Conservation (phyloP, 2,329 filamentous ascomycete species). For the Sporothrix sp. region DNA sequence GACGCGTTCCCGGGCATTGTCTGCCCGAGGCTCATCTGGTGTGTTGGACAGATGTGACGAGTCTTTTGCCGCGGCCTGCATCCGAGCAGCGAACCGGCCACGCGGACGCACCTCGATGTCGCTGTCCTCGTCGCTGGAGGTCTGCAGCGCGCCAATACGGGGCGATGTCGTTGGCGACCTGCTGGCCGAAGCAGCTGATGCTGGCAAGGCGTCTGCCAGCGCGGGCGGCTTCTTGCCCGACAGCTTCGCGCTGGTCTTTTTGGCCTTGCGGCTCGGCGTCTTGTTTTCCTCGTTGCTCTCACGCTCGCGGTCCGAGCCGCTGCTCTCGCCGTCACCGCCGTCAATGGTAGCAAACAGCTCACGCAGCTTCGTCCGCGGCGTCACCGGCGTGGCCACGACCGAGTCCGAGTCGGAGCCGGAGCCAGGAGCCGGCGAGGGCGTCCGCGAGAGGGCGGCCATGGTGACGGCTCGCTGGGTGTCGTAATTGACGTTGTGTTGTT, state of each 20-base stretch:
- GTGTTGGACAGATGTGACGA: not conserved
- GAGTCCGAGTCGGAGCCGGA: constrained; percentile 34
- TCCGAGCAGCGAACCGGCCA: constrained; percentile 54
- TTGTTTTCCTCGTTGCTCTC: constrained; percentile 7
- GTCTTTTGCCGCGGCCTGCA: constrained; percentile 35
- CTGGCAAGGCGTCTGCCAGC: not conserved
- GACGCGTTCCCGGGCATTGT: constrained; percentile 33
- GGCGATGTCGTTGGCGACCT: not conserved
- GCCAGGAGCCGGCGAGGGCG: constrained; percentile 28
- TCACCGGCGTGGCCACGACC: constrained; percentile 36
- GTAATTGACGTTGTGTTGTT: not conserved
- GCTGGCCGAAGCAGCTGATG: not conserved
- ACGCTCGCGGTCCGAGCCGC: constrained; percentile 6
- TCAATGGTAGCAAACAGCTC: constrained; percentile 29
- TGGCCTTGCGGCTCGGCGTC: constrained; percentile 1
- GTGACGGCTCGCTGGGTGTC: not conserved
- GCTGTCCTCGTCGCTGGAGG: constrained; percentile 29
- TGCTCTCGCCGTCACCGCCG: constrained; percentile 13
- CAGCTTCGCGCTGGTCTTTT: constrained; percentile 2
- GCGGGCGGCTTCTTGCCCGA: not conserved
- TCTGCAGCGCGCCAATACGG: not conserved
- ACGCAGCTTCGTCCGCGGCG: constrained; percentile 46
- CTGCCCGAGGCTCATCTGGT: constrained; percentile 19
- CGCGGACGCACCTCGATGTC: constrained; percentile 45
- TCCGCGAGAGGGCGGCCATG: constrained; percentile 17